These are phyloP conservation scores for Elsinoe australis DNA, from an alignment of 2,329 filamentous ascomycete species.

Conservation along the genomic window DNA sequence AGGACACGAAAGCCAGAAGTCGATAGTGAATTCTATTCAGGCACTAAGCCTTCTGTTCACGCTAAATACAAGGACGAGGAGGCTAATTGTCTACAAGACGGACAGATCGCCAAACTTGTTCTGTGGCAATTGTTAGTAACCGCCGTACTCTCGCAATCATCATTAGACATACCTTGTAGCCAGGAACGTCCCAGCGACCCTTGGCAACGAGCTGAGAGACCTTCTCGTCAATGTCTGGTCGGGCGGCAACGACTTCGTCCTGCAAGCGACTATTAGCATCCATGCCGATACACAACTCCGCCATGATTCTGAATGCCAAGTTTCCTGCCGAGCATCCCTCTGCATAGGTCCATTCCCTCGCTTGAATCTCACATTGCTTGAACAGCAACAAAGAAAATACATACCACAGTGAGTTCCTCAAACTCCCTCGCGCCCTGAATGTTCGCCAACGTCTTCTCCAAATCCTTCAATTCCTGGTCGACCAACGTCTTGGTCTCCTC, in stretches of 20 bases:
- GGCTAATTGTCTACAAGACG: slow-evolving; percentile 61
- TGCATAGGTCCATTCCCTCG: no score
- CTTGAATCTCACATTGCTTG: no score
- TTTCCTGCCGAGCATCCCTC: no score
- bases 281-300: no score
- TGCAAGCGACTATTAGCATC: slow-evolving; percentile 34
- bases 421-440: slow-evolving; percentile 94
- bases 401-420: slow-evolving; percentile 93
- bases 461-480: slow-evolving; percentile 85
- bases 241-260: slow-evolving; percentile 91
- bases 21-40: slow-evolving; percentile 15
- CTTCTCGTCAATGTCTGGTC: slow-evolving; percentile 96
- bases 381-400: no score
- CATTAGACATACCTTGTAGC: slow-evolving; percentile 80
- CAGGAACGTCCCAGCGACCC: slow-evolving; percentile 95
- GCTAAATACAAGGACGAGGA: slow-evolving; percentile 16
- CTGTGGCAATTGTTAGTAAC: slow-evolving; percentile 52
- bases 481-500: slow-evolving; percentile 95
- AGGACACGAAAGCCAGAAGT: no score
- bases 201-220: slow-evolving; percentile 89
- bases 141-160: neutral
- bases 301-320: no score
- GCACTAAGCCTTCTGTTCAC: slow-evolving; percentile 6
- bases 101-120: slow-evolving; percentile 99
- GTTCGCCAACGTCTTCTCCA: slow-evolving; percentile 92